Conservation (phyloP, 2,329 filamentous ascomycete genomes). For the Fonsecaea nubica region DNA sequence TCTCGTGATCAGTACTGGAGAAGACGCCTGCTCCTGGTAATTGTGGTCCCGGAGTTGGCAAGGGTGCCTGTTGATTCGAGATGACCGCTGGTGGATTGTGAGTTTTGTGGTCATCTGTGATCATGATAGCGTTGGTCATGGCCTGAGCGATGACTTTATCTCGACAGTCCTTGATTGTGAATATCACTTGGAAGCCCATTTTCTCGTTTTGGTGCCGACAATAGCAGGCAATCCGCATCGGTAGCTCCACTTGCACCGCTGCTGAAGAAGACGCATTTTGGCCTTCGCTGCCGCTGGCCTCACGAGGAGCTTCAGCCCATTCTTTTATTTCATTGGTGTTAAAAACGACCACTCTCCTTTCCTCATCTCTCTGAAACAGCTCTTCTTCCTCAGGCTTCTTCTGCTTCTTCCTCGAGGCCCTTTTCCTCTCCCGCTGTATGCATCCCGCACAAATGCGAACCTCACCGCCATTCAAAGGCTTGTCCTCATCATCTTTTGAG, state of each 20-base stretch:
- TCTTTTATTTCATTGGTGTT: slow-evolving; percentile 88
- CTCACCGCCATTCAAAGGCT: slow-evolving; percentile 86
- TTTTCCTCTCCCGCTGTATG: slow-evolving; percentile 87
- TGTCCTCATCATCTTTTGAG: slow-evolving; percentile 69
- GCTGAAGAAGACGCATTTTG: slow-evolving; percentile 58
- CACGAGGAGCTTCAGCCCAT: slow-evolving; percentile 70
- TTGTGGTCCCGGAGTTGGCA: slow-evolving; percentile 48
- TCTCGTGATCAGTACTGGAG: slow-evolving; percentile 34
- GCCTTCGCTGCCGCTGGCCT: slow-evolving; percentile 42
- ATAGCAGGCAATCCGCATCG: slow-evolving; percentile 97
- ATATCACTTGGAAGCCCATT: slow-evolving; percentile 88
- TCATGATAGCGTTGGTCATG: slow-evolving; percentile 88
- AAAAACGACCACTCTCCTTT: slow-evolving; percentile 84
- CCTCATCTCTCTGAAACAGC: slow-evolving; percentile 80
- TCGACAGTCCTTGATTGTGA: slow-evolving; percentile 84
- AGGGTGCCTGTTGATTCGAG: slow-evolving; percentile 45
- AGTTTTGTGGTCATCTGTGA: slow-evolving; percentile 97
- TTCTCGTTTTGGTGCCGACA: slow-evolving; percentile 96
- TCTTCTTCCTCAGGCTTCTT: slow-evolving; percentile 94
- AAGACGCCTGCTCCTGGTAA: slow-evolving; percentile 55
- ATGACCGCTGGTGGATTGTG: slow-evolving; percentile 58
- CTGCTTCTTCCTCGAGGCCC: slow-evolving; percentile 88
- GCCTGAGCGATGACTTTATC: slow-evolving; percentile 81
- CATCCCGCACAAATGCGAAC: slow-evolving; percentile 92
- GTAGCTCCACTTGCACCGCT: slow-evolving; percentile 79